A percentile compares a stretch with the other conserved stretches of the same genome.
Evolutionary conservation across 1,284 basidiomycete species (phyloP).

Genomic region (Coniferiporia weirii): DNA sequence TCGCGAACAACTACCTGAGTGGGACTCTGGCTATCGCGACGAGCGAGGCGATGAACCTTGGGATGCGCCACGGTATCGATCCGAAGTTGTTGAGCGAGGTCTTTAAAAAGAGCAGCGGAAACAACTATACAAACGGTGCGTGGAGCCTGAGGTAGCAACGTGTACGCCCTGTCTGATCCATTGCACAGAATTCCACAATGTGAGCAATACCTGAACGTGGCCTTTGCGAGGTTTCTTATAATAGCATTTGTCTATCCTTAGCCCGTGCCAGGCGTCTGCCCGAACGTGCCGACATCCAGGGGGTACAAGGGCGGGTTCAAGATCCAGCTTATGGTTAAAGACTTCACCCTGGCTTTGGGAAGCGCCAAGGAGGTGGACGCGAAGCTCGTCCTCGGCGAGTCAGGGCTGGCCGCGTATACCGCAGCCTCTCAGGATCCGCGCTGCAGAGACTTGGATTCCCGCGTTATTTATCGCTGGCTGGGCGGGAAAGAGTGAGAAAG

Average conservation of each 20-base stretch:
- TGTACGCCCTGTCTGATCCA: neutral
- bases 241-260: slow-evolving; percentile 1
- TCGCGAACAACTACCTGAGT: slow-evolving; percentile 21
- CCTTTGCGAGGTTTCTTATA: neutral
- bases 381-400: slow-evolving; percentile 21
- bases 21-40: slow-evolving; percentile 21
- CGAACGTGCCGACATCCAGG: slow-evolving; percentile 19
- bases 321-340: slow-evolving; percentile 22
- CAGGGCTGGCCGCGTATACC: slow-evolving; percentile 20
- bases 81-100: slow-evolving; percentile 18
- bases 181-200: neutral
- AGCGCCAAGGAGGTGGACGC: slow-evolving; percentile 18
- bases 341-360: slow-evolving; percentile 19
- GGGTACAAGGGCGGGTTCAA: slow-evolving; percentile 22
- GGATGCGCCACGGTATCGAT: slow-evolving; percentile 21
- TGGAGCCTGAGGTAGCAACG: neutral
- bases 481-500: slow-evolving; percentile 18
- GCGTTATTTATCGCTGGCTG: slow-evolving; percentile 22
- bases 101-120: slow-evolving; percentile 20
- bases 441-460: slow-evolving; percentile 20
- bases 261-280: slow-evolving; percentile 22
- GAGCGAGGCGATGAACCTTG: slow-evolving; percentile 22
- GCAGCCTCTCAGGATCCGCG: slow-evolving; percentile 20
- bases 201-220: neutral
- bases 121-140: slow-evolving; percentile 20